Conservation (phyloP, 768 basidiomycete species). For the Podaxis sp. region DNA sequence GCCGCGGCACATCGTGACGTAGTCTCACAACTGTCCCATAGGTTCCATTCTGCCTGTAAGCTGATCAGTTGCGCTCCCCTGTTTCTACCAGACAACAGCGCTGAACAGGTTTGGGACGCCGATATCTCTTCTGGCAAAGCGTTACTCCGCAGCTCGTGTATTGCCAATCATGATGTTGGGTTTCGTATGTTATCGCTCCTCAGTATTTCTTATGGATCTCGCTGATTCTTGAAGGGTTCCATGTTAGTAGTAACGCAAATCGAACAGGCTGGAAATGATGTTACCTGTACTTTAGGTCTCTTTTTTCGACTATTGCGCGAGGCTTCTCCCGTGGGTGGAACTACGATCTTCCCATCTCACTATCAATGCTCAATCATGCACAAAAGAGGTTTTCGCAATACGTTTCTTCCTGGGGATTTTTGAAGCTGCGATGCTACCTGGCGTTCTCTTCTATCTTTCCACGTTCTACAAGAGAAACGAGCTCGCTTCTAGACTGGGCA, state of each 20-base stretch:
- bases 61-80: not conserved
- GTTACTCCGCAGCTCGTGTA: slow-evolving; percentile 41
- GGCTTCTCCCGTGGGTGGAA: slow-evolving; percentile 36
- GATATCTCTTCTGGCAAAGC: slow-evolving; percentile 44
- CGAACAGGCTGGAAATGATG: not conserved
- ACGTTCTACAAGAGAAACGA: slow-evolving; percentile 49
- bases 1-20: not conserved
- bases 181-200: slow-evolving; percentile 29
- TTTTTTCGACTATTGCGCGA: slow-evolving; percentile 39
- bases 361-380: not conserved
- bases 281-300: slow-evolving; percentile 27
- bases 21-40: slow-evolving; percentile 13
- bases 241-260: slow-evolving; percentile 25
- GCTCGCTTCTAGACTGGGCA: slow-evolving; percentile 43
- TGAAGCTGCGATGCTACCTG: slow-evolving; percentile 46
- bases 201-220: not conserved
- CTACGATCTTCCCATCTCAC: no score
- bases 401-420: slow-evolving; percentile 48
- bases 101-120: slow-evolving; percentile 41
- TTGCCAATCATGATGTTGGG: slow-evolving; percentile 47
- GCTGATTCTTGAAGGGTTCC: slow-evolving; percentile 26
- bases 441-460: slow-evolving; percentile 47
- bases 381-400: slow-evolving; percentile 40
- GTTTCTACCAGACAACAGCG: not conserved
- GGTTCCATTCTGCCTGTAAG: slow-evolving; percentile 44